Evolutionary conservation across 805 yeast genomes (phyloP).

Genomic region (Metschnikowia amazonensis): DNA sequence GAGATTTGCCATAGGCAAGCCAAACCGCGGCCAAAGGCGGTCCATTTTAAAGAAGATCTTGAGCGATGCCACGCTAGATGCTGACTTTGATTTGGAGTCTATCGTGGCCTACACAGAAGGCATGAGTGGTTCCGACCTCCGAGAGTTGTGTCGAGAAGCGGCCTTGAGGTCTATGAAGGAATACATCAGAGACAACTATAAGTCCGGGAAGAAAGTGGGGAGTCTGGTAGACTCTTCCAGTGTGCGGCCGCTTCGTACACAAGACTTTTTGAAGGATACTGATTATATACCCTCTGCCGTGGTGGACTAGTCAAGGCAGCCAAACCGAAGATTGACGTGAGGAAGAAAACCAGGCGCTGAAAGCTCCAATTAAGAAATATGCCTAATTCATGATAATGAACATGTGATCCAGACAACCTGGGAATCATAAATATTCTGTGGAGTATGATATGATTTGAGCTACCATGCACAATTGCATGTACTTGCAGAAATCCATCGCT

Average conservation of each 20-base stretch:
- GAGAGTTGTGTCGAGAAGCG: slow-evolving; percentile 90
- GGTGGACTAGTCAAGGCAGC: slow-evolving; percentile 12
- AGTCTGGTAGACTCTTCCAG: slow-evolving; percentile 33
- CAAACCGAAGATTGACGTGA: no score
- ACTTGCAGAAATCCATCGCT: no score
- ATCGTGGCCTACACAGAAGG: slow-evolving; percentile 64
- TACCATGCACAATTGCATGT: background rate
- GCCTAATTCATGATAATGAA: no score
- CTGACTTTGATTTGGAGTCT: slow-evolving; percentile 53
- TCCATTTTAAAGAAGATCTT: slow-evolving; percentile 69
- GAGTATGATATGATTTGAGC: background rate
- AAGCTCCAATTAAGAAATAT: no score
- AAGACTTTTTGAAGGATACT: slow-evolving; percentile 52
- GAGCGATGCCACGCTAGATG: slow-evolving; percentile 59
- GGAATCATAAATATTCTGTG: background rate
- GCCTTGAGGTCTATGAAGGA: slow-evolving; percentile 88
- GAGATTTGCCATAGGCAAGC: slow-evolving; percentile 73
- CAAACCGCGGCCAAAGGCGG: slow-evolving; percentile 61
- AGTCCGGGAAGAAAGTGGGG: slow-evolving; percentile 24
- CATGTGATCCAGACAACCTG: no score
- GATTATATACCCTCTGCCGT: slow-evolving; percentile 12
- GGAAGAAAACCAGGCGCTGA: no score
- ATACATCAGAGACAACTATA: slow-evolving; percentile 60
- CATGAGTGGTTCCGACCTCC: slow-evolving; percentile 84
- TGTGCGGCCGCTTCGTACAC: slow-evolving; percentile 60